These are phyloP conservation scores for Pleurotus citrinopileatus DNA, from an alignment of 768 basidiomycete species.

Conservation along the genomic window DNA sequence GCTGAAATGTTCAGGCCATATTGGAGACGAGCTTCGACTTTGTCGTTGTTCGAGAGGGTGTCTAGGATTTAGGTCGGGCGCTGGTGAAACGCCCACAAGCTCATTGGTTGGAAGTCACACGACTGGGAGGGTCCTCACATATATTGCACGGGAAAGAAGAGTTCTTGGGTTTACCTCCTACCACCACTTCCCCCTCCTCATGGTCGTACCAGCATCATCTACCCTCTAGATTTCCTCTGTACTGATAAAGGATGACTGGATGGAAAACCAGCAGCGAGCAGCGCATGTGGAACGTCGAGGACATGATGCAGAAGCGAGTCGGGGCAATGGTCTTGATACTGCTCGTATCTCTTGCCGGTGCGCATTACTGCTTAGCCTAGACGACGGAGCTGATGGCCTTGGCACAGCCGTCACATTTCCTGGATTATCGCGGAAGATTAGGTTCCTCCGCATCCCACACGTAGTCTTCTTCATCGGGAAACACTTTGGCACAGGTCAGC, in stretches of 20 bases:
- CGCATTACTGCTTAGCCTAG: conserved; percentile 12
- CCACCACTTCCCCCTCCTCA: neutral
- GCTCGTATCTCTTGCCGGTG: conserved; percentile 63
- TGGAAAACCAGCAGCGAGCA: neutral
- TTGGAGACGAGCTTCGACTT: too few species aligned
- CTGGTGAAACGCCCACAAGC: neutral
- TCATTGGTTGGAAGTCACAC: neutral
- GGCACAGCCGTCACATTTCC: conserved; percentile 70
- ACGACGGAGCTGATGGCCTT: neutral
- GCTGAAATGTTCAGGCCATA: too few species aligned
- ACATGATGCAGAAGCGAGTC: conserved; percentile 3
- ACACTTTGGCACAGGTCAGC: conserved; percentile 75
- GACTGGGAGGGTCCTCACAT: neutral
- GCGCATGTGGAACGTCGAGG: neutral
- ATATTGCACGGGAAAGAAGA: neutral
- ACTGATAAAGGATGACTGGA: too few species aligned
- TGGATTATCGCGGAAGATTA: conserved; percentile 51
- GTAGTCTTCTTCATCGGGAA: conserved; percentile 82
- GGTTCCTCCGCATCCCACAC: conserved; percentile 58
- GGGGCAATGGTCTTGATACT: conserved; percentile 52
- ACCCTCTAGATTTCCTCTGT: too few species aligned
- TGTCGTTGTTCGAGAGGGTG: too few species aligned
- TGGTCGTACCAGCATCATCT: too few species aligned
- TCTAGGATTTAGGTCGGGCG: too few species aligned
- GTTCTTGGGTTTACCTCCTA: too few species aligned